Evolutionary conservation across 441 rosid species (phyloP), one percentile per base, ranked within the genome.

Genomic region (Erodium texanum): DNA sequence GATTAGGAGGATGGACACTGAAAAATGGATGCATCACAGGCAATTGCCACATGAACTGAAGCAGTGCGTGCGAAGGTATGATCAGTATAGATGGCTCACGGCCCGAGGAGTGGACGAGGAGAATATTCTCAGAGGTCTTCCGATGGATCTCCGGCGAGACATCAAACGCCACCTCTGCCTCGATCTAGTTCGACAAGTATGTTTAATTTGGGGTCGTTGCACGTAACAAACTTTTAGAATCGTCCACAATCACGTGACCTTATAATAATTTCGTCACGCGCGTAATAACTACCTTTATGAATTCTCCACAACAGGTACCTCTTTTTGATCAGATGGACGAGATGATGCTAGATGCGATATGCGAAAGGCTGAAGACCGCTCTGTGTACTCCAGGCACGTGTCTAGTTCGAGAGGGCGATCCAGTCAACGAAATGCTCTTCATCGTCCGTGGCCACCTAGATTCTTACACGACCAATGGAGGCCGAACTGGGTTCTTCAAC

Each of bases 21-120:
- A 87, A 62, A 66, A 76, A 72, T 87, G 86, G 92, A 85, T 87
- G 92, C 77, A 67, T 43, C 87, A 85, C 65, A 78, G 88, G 70
- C 88, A 85, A 73, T 78, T 85, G 5, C 89, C 89, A 7, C 69
- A 14, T 16, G 78, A 75, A 62, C 65, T 83, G 75, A 81, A 68
- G 77, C 78, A 82, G 69, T 72, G 79, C 5, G 80, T 87, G 12
- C 72, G 92, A 58, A 77, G 56, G 41, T 82, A 85, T 32, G 82
- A 82, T 64, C 86, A 83, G 29, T 76, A 77, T 58, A 73, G 77
- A 68, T 85, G 89, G 88, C 77, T 82, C 12, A 78, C 84, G 6
- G 83, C 88, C 62, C 76, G 83, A 7, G 89, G 92, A 50, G 92
- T 87, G 23, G 85, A 87, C 15, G 89, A 87, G 65, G 86, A 82